These are phyloP conservation scores for Yamadazyma scolyti DNA, from an alignment of 805 yeast genomes.

Conservation along the genomic window DNA sequence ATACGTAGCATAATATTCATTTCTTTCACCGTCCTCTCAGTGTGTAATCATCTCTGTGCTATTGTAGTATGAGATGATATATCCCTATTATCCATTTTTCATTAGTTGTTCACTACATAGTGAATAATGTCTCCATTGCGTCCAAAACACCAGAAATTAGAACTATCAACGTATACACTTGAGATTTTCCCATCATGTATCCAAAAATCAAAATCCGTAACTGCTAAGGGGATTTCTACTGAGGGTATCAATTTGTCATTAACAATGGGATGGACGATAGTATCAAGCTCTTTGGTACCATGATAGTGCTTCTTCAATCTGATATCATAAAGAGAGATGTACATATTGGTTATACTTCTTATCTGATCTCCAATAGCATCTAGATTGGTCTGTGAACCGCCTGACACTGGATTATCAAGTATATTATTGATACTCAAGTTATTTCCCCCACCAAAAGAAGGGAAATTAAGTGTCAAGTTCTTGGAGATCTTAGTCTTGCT, in stretches of 20 bases:
- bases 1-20: too few relatives aligned
- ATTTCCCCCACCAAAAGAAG: too few relatives aligned
- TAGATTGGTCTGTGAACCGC: conserved; percentile 6
- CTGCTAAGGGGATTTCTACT: conserved; percentile 31
- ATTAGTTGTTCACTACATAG: too few relatives aligned
- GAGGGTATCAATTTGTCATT: conserved; percentile 37
- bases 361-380: conserved; percentile 15
- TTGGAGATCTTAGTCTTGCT: not conserved
- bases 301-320: conserved; percentile 32
- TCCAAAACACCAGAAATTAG: conserved; percentile 34
- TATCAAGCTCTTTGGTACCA: conserved; percentile 11
- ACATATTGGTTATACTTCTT: conserved; percentile 27
- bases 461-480: not conserved
- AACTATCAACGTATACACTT: conserved; percentile 24
- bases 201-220: conserved; percentile 29
- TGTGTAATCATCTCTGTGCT: too few relatives aligned
- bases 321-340: conserved; percentile 31
- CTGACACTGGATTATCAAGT: too few relatives aligned
- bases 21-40: too few relatives aligned
- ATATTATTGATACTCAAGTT: too few relatives aligned
- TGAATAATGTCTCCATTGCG: conserved; percentile 38
- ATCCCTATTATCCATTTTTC: too few relatives aligned
- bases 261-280: conserved; percentile 33
- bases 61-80: too few relatives aligned
- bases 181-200: conserved; percentile 34